Percentiles rank a stretch among this genome's conserved stretches.
Evolutionary conservation across 2,329 filamentous ascomycete genomes (phyloP).

Genomic region (Neopestalotiopsis sp.): DNA sequence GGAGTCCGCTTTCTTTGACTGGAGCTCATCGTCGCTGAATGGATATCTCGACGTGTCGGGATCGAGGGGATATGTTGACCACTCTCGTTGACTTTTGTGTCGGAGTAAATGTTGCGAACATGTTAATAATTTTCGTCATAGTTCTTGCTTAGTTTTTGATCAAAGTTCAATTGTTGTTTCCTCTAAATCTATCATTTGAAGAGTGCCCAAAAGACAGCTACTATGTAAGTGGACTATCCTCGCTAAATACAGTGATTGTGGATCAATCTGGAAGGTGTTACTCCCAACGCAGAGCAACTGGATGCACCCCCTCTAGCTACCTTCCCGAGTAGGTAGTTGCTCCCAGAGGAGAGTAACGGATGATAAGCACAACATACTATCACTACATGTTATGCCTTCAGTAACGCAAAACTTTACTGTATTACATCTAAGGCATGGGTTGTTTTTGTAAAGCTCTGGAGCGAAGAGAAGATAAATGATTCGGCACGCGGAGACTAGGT

Average conservation of each 20-base stretch:
- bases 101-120: background rate
- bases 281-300: background rate
- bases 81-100: background rate
- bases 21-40: background rate
- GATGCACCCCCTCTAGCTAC: background rate
- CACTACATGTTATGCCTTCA: background rate
- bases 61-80: background rate
- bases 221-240: background rate
- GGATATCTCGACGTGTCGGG: background rate
- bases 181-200: background rate
- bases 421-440: no score
- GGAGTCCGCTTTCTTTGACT: background rate
- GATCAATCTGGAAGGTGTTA: background rate
- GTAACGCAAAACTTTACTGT: background rate
- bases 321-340: background rate
- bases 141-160: background rate
- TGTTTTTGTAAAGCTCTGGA: no score
- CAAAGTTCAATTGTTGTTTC: background rate
- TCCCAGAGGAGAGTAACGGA: background rate
- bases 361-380: conserved; percentile 1
- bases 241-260: background rate
- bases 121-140: background rate
- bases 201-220: background rate
- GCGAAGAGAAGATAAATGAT: no score
- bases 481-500: no score